These are phyloP conservation scores for Zelonia costaricensis DNA, from an alignment of 208 protist genomes.

Conservation along the genomic window DNA sequence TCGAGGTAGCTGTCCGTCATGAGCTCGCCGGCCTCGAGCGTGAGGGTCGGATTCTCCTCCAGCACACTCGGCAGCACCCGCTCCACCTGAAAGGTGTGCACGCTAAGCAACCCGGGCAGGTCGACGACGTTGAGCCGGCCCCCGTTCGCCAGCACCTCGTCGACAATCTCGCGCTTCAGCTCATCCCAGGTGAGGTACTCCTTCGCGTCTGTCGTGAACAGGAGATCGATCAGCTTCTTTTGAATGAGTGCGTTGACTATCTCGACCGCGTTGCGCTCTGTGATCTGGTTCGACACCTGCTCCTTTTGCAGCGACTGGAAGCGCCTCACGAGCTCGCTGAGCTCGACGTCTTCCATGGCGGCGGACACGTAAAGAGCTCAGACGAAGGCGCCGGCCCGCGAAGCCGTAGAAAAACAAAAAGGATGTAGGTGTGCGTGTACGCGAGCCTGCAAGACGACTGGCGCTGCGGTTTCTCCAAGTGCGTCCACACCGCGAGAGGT, in stretches of 20 bases:
- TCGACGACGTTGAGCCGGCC: slow-evolving; percentile 79
- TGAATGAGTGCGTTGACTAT: slow-evolving; percentile 74
- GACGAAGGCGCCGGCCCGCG: background rate
- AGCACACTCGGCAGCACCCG: slow-evolving; percentile 65
- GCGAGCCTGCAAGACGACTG: too few relatives aligned
- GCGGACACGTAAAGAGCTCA: background rate
- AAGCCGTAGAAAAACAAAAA: background rate
- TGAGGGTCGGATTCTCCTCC: slow-evolving; percentile 44
- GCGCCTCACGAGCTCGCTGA: slow-evolving; percentile 60
- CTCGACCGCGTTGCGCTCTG: slow-evolving; percentile 82
- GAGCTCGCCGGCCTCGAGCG: slow-evolving; percentile 62
- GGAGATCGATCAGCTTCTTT: slow-evolving; percentile 67
- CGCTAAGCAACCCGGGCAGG: slow-evolving; percentile 66
- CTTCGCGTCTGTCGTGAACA: slow-evolving; percentile 82
- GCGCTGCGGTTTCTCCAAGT: too few relatives aligned
- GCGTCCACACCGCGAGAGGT: too few relatives aligned
- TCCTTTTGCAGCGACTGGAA: slow-evolving; percentile 75
- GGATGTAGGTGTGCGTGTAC: background rate
- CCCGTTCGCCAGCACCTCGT: slow-evolving; percentile 72
- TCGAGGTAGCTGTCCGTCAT: slow-evolving; percentile 72
- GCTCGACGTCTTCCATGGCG: slow-evolving; percentile 47
- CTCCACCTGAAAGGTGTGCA: slow-evolving; percentile 69
- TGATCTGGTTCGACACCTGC: slow-evolving; percentile 66
- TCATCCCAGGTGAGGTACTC: slow-evolving; percentile 86
- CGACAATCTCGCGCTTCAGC: slow-evolving; percentile 71